Percentiles rank a stretch among this genome's conserved stretches.
Evolutionary conservation across 176 grass and related monocot genomes (phyloP).

Genomic region (Bonia amplexicaulis): DNA sequence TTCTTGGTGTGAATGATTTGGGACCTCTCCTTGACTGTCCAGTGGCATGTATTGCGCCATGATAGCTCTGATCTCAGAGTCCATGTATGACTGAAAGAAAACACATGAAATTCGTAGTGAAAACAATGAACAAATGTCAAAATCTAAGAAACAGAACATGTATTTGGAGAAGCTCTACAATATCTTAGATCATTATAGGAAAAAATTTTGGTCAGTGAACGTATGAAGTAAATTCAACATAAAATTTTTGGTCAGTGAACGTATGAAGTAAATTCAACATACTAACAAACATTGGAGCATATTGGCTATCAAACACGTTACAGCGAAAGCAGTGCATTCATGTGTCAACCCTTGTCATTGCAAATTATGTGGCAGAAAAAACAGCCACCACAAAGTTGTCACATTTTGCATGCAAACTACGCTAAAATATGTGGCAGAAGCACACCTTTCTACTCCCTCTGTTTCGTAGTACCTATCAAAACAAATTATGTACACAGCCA

Average conservation of each 20-base stretch:
- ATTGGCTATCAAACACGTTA: background rate
- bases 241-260: background rate
- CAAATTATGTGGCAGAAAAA: background rate
- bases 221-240: background rate
- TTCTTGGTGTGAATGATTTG: conserved; percentile 39
- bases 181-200: background rate
- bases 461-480: background rate
- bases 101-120: background rate
- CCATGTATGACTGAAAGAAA: conserved; percentile 67
- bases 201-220: background rate
- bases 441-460: background rate
- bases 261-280: background rate
- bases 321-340: too few species aligned
- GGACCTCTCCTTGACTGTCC: conserved; percentile 56
- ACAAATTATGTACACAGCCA: background rate
- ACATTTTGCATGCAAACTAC: background rate
- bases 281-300: background rate
- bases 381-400: background rate
- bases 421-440: background rate
- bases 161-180: background rate
- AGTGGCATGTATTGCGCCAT: conserved; percentile 74
- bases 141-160: background rate
- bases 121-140: background rate
- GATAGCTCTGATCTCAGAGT: conserved; percentile 69
- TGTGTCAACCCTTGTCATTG: too few species aligned